Evolutionary conservation across 208 protist species (phyloP).

Genomic region (Tritrichomonas musculus): DNA sequence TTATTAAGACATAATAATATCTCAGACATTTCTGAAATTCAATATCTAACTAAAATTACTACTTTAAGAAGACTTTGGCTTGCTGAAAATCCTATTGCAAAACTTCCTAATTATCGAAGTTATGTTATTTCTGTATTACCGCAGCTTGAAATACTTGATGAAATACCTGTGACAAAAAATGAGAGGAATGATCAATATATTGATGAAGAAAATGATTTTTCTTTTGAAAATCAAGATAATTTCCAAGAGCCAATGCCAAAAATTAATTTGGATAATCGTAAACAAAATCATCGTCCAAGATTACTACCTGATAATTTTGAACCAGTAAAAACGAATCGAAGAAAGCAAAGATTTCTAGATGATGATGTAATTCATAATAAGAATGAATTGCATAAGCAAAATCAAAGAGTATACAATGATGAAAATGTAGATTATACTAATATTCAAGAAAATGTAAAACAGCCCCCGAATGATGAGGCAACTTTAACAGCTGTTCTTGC

Average conservation of each 20-base stretch:
- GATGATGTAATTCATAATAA: background rate
- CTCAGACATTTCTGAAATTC: background rate
- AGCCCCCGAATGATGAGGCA: background rate
- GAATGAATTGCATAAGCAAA: background rate
- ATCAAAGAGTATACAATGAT: background rate
- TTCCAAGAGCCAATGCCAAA: too few species aligned
- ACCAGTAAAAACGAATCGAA: background rate
- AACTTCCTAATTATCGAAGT: background rate
- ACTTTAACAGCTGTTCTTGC: background rate
- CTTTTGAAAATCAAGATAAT: too few species aligned
- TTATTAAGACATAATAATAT: slow-evolving; percentile 27
- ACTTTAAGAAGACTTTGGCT: background rate
- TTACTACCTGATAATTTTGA: background rate
- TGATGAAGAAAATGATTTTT: too few species aligned
- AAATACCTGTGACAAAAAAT: background rate
- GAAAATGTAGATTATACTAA: background rate
- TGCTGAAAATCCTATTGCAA: background rate
- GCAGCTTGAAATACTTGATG: background rate
- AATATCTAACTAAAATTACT: background rate
- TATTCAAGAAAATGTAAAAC: background rate
- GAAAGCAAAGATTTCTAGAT: too few species aligned
- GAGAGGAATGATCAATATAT: background rate
- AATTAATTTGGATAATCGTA: too few species aligned
- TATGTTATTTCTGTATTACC: slow-evolving; percentile 13
- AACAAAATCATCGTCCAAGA: background rate